phyloP scores from a whole-genome alignment of 805 yeast species.

The Candida ponderosae region DNA sequence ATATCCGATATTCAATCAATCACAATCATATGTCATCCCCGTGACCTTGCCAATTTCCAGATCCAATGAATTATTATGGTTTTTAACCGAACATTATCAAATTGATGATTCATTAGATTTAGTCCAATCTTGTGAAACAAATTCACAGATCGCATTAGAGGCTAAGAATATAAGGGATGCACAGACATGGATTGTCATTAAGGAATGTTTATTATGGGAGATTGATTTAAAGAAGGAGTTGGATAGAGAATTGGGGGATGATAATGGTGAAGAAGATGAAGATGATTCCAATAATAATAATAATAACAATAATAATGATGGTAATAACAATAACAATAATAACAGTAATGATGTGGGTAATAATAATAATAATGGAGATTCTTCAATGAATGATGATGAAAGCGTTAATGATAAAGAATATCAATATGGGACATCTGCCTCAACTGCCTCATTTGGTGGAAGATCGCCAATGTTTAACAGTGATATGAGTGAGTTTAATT shows the following conservation, averaged over 20 bases:
- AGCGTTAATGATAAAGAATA: constrained; percentile 9
- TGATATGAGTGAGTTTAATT: constrained; percentile 18
- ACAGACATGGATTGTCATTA: constrained; percentile 56
- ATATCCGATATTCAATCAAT: background rate
- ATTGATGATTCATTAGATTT: constrained; percentile 40
- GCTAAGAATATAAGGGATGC: constrained; percentile 45
- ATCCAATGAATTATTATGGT: constrained; percentile 29
- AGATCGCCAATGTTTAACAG: constrained; percentile 18
- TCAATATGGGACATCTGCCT: constrained; percentile 19
- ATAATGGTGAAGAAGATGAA: background rate
- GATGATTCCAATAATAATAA: background rate
- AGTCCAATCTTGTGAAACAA: constrained; percentile 42
- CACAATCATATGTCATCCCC: constrained; percentile 10
- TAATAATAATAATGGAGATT: background rate
- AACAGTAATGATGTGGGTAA: constrained; percentile 10
- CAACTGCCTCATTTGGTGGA: constrained; percentile 15
- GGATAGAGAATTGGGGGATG: background rate
- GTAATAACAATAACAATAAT: constrained; percentile 2
- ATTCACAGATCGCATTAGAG: constrained; percentile 47
- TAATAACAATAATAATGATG: background rate
- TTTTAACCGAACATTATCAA: constrained; percentile 41
- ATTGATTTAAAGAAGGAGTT: constrained; percentile 7
- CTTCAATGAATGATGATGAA: constrained; percentile 2
- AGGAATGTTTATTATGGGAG: constrained; percentile 36
- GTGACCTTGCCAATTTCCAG: constrained; percentile 17